Evolutionary conservation across 148 eudicot genomes (phyloP).

Genomic region (Rhododendron williamsianum): DNA sequence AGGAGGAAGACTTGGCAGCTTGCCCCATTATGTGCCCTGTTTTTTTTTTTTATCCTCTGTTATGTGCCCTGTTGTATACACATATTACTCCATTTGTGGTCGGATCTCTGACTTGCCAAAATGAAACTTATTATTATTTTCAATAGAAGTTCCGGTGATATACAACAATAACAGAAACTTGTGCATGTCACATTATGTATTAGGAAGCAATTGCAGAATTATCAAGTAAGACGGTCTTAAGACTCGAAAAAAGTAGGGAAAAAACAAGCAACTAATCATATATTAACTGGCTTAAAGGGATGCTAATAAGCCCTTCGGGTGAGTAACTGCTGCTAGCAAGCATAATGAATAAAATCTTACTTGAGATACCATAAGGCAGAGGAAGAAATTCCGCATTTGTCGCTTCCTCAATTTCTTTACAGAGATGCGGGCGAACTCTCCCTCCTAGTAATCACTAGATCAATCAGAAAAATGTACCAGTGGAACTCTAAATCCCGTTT

Average conservation of each 20-base stretch:
- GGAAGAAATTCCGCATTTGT: constrained; percentile 81
- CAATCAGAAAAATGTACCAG: constrained; percentile 7
- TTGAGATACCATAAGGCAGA: constrained; percentile 96
- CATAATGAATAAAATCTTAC: constrained; percentile 31
- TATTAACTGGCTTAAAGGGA: neutral
- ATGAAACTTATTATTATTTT: neutral
- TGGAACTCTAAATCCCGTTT: neutral
- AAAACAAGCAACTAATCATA: neutral
- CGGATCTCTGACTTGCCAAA: neutral
- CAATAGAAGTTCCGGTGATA: neutral
- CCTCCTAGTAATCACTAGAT: constrained; percentile 51
- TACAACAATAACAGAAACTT: neutral
- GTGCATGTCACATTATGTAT: neutral
- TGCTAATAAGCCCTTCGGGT: neutral
- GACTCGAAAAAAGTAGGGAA: neutral
- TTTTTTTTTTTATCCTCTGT: too few species aligned
- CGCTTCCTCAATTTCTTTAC: constrained; percentile 82
- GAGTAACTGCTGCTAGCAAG: neutral
- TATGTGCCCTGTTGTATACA: neutral
- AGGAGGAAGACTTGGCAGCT: neutral
- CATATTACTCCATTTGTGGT: neutral
- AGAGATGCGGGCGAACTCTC: constrained; percentile 64
- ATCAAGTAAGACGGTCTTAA: neutral
- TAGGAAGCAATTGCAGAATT: neutral
- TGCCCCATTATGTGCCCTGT: neutral